Evolutionary conservation across 345 rosid genomes (phyloP), one percentile per base, ranked within the genome.

Genomic region (rapeseed (Brassica napus)): DNA sequence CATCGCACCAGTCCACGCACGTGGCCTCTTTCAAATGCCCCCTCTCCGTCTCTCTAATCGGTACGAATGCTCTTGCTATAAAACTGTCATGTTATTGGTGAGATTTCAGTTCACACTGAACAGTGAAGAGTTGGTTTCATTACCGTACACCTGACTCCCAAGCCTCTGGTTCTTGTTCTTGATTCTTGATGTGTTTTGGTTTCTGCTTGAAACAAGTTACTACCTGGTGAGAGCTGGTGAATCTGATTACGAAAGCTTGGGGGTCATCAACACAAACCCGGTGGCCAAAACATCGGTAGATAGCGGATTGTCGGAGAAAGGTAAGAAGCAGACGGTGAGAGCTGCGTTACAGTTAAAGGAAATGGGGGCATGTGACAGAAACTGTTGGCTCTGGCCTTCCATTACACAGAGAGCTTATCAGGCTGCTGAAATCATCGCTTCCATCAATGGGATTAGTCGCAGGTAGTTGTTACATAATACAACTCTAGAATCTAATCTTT

Each of bases 371-470:
- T 92, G 97, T 75, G 93, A 89, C 12, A 77, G 66, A 9, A 87
- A 83, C 71, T 94, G 98, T 77, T 94, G 98, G 97, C 91, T 94
- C 69, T 94, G 98, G 97, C 97, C 98, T 84, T 94, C 98, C 35
- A 92, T 94, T 16, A 90, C 98, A 24, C 98, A 94, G 79, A 88
- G 97, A 84, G 93, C 98, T 81, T 94, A 94, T 77, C 97, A 94
- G 69, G 92, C 98, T 65, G 97, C 94, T 23, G 98, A 94, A 82
- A 88, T 92, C 71, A 88, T 92, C 37, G 97, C 94, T 44, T 76
- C 94, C 0, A 86, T 92, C 59, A 94, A 89, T 55, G 92, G 88
- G 12, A 82, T 94, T 68, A 87, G 83, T 68, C 86, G 97, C 72
- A 94, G 97, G 97, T 88, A 54, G 12, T 21, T 5, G 39, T 23